Percentiles rank a stretch among this genome's conserved stretches.
phyloP scores from a whole-genome alignment of 2,329 filamentous ascomycete species.

The Tolypocladium pustulatum region DNA sequence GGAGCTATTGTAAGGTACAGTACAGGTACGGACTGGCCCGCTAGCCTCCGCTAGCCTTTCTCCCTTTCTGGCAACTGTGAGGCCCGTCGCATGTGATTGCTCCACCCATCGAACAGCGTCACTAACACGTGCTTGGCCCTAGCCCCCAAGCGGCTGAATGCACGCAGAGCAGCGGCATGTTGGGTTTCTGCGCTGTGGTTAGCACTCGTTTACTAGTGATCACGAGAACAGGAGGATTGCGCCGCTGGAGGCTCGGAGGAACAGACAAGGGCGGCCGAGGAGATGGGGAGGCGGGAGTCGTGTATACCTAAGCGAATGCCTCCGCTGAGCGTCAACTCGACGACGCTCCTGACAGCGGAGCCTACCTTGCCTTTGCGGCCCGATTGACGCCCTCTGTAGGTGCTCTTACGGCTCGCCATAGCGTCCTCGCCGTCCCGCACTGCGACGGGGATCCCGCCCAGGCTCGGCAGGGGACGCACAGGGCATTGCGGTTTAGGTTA shows the following conservation, averaged over 20 bases:
- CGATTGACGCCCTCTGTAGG: too few relatives aligned
- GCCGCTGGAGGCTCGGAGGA: not conserved
- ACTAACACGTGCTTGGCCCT: not conserved
- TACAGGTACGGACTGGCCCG: too few relatives aligned
- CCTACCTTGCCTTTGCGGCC: too few relatives aligned
- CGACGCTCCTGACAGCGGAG: too few relatives aligned
- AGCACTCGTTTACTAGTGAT: too few relatives aligned
- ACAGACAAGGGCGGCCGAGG: not conserved
- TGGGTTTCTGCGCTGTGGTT: not conserved
- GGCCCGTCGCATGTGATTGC: conserved; percentile 1
- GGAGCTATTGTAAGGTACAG: not conserved
- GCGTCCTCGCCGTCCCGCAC: too few relatives aligned
- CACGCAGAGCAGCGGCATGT: not conserved
- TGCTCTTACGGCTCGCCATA: too few relatives aligned
- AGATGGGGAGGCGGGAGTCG: too few relatives aligned
- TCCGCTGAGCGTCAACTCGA: too few relatives aligned
- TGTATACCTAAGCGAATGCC: too few relatives aligned
- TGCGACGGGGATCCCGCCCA: not conserved
- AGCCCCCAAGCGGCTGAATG: not conserved
- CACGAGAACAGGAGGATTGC: too few relatives aligned
- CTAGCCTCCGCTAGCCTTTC: not conserved
- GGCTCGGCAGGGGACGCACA: not conserved
- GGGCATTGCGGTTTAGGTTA: not conserved
- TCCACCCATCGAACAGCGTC: not conserved
- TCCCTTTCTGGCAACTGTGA: not conserved